phyloP scores from a whole-genome alignment of 208 protist species.

The Borovskyia barvae region DNA sequence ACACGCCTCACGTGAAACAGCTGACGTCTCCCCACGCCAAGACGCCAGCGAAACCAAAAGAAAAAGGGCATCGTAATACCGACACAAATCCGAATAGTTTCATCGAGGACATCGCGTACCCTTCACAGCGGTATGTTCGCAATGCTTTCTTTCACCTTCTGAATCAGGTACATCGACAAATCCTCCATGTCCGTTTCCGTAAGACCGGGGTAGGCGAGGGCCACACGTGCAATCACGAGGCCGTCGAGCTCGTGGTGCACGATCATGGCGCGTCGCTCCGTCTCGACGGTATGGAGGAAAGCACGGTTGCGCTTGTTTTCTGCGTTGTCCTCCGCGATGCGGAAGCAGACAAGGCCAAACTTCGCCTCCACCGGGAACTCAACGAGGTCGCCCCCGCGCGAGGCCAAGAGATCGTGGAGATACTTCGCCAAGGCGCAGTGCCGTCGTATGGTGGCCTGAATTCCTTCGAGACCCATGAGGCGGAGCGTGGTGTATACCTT shows the following conservation, averaged over 20 bases:
- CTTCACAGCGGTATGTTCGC: conserved; percentile 1
- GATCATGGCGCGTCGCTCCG: conserved; percentile 29
- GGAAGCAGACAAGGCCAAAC: conserved; percentile 47
- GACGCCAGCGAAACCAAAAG: too few relatives aligned
- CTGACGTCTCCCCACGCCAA: too few relatives aligned
- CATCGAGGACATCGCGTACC: background rate
- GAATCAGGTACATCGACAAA: conserved; percentile 17
- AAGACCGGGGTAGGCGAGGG: conserved; percentile 30
- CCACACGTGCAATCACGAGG: conserved; percentile 26
- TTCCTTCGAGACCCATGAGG: conserved; percentile 50
- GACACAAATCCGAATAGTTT: background rate
- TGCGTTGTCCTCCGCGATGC: conserved; percentile 20
- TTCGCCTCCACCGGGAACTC: conserved; percentile 33
- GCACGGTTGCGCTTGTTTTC: conserved; percentile 26
- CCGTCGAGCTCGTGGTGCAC: conserved; percentile 39
- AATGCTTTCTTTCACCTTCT: conserved; percentile 19
- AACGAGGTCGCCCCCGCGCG: conserved; percentile 5
- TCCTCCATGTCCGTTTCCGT: conserved; percentile 33
- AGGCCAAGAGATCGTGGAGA: conserved; percentile 21
- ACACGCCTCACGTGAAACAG: background rate
- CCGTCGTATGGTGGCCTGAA: conserved; percentile 46
- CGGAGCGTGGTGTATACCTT: conserved; percentile 63
- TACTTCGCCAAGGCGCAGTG: conserved; percentile 38
- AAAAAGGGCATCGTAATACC: too few relatives aligned
- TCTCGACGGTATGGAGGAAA: conserved; percentile 23